phyloP scores from a whole-genome alignment of 2,329 filamentous ascomycete genomes.

The Colletotrichum sp. region DNA sequence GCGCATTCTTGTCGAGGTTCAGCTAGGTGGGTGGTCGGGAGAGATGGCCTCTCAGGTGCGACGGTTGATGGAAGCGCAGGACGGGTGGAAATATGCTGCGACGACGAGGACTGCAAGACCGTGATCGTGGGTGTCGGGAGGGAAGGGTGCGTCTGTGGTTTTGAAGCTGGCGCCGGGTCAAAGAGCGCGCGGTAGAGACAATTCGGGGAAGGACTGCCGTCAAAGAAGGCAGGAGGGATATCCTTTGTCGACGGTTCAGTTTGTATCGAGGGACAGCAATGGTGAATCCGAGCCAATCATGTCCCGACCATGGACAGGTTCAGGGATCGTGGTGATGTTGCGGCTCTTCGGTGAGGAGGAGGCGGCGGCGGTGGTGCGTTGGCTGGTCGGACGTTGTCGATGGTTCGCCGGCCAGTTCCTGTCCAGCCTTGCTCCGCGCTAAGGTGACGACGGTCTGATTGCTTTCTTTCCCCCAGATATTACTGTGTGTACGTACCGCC shows the following conservation, averaged over 20 bases:
- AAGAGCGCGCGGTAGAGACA: not conserved
- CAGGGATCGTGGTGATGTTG: not conserved
- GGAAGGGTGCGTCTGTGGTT: not conserved
- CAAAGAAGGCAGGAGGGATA: not conserved
- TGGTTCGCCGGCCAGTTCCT: not conserved
- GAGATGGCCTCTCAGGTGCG: not conserved
- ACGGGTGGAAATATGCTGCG: not conserved
- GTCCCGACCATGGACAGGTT: not conserved
- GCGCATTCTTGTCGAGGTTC: conserved; percentile 7
- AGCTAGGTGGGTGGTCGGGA: not conserved
- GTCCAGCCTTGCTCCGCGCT: not conserved
- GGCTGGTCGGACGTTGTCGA: not conserved
- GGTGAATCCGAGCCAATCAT: conserved; percentile 1
- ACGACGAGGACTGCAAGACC: not conserved
- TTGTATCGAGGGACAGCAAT: not conserved
- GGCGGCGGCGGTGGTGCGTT: not conserved
- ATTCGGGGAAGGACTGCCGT: not conserved
- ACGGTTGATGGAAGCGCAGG: not conserved
- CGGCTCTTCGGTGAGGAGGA: conserved; percentile 13
- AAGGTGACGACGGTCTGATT: not conserved
- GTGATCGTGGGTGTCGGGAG: not conserved
- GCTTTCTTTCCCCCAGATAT: not conserved
- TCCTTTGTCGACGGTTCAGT: not conserved
- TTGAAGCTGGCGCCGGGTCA: not conserved
- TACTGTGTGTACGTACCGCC: not conserved